Base-by-base conservation (phyloP, 148 eudicot species). In the Camellia lanceoleosa region DNA sequence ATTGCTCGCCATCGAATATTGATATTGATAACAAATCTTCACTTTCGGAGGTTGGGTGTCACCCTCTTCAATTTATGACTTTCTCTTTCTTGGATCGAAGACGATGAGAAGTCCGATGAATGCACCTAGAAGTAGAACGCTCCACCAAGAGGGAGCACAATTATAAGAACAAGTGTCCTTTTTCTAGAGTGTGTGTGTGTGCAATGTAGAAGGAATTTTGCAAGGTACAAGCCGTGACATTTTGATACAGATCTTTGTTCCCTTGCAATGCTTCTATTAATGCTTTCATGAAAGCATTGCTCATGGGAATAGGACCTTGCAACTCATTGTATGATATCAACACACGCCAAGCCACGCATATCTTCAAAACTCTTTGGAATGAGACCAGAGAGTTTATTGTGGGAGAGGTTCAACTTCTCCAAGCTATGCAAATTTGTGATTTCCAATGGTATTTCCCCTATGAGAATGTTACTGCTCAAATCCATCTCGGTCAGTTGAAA, bases 251-350 rank as follows among this genome's bases (percentile, higher is more conserved):
- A 71, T 43, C 86, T 41, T 46, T 77, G 43, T 87, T 87, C 55
- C 73, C 82, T 16, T 68, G 60, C 46, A 83, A 77, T 42, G 84
- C 80, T 42, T 64, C 19, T 2, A 79, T 20, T 5, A 86, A 46
- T 15, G 84, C 81, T 11, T 80, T 72, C 13, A 47, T 30, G 69
- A 88, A 86, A 10, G 74, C 85, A 4, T 67, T 71, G 80, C 59
- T 76, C 11, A 76, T 41, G 0, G 90, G 90, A 67, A 88, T 67
- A 18, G 85, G 83, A 54, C 88, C 89, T 3, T 82, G 75, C 14
- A 86, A 83, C 15, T 82, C 42, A 46, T 88, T 82, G 75, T 83
- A 84, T 19, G 89, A 87, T 44, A 87, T 68, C 85, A 44, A 84
- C 20, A 20, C 3, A 1, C 3, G 9, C 41, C 66, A 87, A 62